These are phyloP conservation scores for Bonnemaisonia californica DNA, from an alignment of 31 red algal genomes.

Conservation along the genomic window DNA sequence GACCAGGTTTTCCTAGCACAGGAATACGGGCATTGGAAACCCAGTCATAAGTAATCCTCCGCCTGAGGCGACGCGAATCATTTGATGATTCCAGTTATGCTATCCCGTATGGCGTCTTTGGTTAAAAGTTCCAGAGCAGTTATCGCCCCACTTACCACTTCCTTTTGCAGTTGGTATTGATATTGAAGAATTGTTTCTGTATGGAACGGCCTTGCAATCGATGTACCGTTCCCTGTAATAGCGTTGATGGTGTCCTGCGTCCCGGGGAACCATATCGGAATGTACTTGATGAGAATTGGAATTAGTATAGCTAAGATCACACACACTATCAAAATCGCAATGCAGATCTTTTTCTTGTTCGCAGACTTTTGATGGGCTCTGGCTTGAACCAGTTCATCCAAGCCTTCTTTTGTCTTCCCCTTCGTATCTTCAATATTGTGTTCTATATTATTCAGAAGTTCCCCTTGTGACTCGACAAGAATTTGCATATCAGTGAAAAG, in stretches of 20 bases:
- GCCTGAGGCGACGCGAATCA: too few species aligned
- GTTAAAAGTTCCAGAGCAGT: background rate
- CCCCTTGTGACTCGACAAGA: conserved; percentile 68
- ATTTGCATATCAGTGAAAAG: conserved; percentile 72
- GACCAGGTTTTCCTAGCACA: too few species aligned
- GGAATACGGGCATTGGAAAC: too few species aligned
- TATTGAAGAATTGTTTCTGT: too few species aligned
- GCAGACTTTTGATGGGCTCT: conserved; percentile 35
- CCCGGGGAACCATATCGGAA: conserved; percentile 11
- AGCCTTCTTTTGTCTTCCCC: conserved; percentile 9
- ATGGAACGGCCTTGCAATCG: too few species aligned
- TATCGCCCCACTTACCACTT: background rate
- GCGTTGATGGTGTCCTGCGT: background rate
- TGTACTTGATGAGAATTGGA: conserved; percentile 15
- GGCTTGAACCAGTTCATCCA: conserved; percentile 41
- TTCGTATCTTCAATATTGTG: conserved; percentile 49
- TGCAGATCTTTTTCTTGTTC: conserved; percentile 34
- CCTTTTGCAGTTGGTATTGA: too few species aligned
- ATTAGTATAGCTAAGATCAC: conserved; percentile 7
- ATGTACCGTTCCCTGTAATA: too few species aligned
- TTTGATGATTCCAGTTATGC: too few species aligned
- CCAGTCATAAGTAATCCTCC: too few species aligned
- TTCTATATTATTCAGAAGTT: conserved; percentile 73
- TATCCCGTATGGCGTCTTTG: too few species aligned
- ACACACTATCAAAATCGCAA: conserved; percentile 30